Percentiles rank a stretch among this genome's conserved stretches.
phyloP scores from a whole-genome alignment of 768 basidiomycete species.

The Pleurotus tuber-regium region DNA sequence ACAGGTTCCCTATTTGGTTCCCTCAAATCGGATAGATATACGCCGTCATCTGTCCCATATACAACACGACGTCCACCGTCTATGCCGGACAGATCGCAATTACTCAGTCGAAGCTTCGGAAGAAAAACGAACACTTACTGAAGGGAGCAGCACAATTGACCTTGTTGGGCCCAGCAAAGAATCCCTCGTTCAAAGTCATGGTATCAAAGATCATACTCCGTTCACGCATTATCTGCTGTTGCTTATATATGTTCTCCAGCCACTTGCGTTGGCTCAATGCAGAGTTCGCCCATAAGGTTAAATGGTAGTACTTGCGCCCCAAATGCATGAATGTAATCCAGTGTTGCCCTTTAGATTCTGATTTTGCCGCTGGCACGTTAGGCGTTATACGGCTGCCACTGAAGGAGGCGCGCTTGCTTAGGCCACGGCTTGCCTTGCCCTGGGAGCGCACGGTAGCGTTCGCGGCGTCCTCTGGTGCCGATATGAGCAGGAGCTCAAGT shows the following conservation, averaged over 20 bases:
- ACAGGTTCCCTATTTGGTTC: constrained; percentile 78
- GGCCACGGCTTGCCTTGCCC: constrained; percentile 32
- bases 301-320: constrained; percentile 87
- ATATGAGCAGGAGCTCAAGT: constrained; percentile 84
- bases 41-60: constrained; percentile 97
- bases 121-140: constrained; percentile 53
- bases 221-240: constrained; percentile 83
- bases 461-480: constrained; percentile 65
- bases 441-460: constrained; percentile 33
- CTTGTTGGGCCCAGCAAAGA: constrained; percentile 80
- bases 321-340: constrained; percentile 93
- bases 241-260: constrained; percentile 88
- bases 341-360: constrained; percentile 77
- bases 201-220: constrained; percentile 87
- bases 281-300: constrained; percentile 90
- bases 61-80: constrained; percentile 82
- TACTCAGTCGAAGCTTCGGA: no score
- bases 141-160: constrained; percentile 90
- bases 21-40: constrained; percentile 88
- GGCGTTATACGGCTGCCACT: constrained; percentile 14
- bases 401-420: constrained; percentile 46
- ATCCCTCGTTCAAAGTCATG: constrained; percentile 79
- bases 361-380: constrained; percentile 38
- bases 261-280: constrained; percentile 87
- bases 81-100: constrained; percentile 32